Evolutionary conservation across 257 asterid genomes (phyloP).

Genomic region (Ophiorrhiza pumila): DNA sequence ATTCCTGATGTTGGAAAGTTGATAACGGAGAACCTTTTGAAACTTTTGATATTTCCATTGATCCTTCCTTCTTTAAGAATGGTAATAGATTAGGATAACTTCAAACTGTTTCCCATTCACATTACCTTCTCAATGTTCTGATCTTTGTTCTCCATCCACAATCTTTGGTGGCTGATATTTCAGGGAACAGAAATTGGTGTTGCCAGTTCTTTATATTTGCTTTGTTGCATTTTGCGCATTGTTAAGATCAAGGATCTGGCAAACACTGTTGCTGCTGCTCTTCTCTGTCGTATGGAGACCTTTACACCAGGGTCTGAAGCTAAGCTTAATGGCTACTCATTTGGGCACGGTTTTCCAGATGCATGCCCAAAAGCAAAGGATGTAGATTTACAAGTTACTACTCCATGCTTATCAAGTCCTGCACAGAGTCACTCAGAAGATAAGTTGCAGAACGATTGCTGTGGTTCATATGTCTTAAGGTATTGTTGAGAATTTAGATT

Average conservation of each 20-base stretch:
- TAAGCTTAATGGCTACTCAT: slow-evolving; percentile 56
- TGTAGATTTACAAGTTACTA: slow-evolving; percentile 34
- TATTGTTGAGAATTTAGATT: slow-evolving; percentile 20
- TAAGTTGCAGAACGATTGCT: slow-evolving; percentile 30
- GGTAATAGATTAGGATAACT: slow-evolving; percentile 43
- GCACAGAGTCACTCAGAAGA: slow-evolving; percentile 38
- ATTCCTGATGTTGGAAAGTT: slow-evolving; percentile 96
- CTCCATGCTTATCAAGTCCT: slow-evolving; percentile 41
- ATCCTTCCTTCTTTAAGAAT: slow-evolving; percentile 83
- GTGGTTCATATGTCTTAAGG: slow-evolving; percentile 53
- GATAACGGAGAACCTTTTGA: slow-evolving; percentile 75
- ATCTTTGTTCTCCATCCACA: slow-evolving; percentile 8
- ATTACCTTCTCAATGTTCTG: slow-evolving; percentile 8
- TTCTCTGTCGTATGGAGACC: slow-evolving; percentile 59
- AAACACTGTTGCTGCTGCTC: slow-evolving; percentile 81
- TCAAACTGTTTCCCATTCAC: slow-evolving; percentile 13
- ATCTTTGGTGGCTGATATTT: slow-evolving; percentile 33
- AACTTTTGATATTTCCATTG: slow-evolving; percentile 75
- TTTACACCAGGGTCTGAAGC: slow-evolving; percentile 46
- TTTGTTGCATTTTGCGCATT: slow-evolving; percentile 95
- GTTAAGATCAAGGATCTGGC: slow-evolving; percentile 97
- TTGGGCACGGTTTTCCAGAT: slow-evolving; percentile 36
- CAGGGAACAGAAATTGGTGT: slow-evolving; percentile 79
- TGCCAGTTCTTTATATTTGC: slow-evolving; percentile 76
- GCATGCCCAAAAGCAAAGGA: slow-evolving; percentile 31